Evolutionary conservation across 768 basidiomycete genomes (phyloP).

Genomic region (Boletus barrowsii): DNA sequence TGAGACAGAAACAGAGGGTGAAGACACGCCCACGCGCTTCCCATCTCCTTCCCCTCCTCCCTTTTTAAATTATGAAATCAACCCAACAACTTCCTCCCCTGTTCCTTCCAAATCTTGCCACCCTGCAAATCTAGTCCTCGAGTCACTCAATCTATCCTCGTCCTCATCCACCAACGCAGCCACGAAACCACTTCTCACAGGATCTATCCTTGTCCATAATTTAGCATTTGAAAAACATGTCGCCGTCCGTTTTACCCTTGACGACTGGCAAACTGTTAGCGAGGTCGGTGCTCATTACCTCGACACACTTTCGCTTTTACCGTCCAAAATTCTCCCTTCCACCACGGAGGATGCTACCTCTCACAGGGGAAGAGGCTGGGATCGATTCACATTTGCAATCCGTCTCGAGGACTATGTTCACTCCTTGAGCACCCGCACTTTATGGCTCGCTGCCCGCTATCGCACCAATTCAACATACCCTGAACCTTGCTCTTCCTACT

Average conservation of each 20-base stretch:
- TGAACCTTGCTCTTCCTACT: conserved; percentile 13
- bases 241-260: conserved; percentile 84
- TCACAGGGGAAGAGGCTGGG: conserved; percentile 38
- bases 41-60: conserved; percentile 27
- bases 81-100: conserved; percentile 16
- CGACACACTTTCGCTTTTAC: conserved; percentile 40
- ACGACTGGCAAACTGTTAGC: conserved; percentile 90
- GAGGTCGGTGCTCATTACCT: conserved; percentile 66
- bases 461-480: conserved; percentile 24
- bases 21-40: conserved; percentile 15
- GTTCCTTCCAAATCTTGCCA: conserved; percentile 2
- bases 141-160: conserved; percentile 33
- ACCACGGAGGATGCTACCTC: not conserved
- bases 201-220: conserved; percentile 82
- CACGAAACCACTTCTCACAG: conserved; percentile 48
- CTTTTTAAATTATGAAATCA: conserved; percentile 18
- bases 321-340: conserved; percentile 20
- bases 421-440: conserved; percentile 45
- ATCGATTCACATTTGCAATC: conserved; percentile 59
- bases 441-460: conserved; percentile 64
- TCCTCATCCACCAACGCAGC: conserved; percentile 2
- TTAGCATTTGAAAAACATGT: conserved; percentile 84
- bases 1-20: conserved; percentile 46
- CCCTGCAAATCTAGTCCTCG: conserved; percentile 35
- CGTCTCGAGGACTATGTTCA: conserved; percentile 69